These are phyloP conservation scores for Mucor indicus DNA, from an alignment of 371 early-diverging fungal species.

Conservation along the genomic window DNA sequence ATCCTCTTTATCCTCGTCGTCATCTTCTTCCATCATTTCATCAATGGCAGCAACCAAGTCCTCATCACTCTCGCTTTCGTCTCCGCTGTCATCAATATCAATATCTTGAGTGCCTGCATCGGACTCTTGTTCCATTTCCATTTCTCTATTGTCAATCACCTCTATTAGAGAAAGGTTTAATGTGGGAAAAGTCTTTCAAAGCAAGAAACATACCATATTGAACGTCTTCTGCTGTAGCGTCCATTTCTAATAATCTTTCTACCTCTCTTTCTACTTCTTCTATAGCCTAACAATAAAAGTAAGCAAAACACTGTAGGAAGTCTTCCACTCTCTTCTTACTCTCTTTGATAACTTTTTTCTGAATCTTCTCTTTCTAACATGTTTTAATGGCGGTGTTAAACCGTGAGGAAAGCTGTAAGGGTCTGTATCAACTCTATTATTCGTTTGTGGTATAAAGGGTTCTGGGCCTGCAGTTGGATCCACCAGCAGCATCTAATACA, in stretches of 20 bases:
- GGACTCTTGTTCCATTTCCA: slow-evolving; percentile 41
- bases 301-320: neutral
- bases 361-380: slow-evolving; percentile 86
- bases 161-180: slow-evolving; percentile 11
- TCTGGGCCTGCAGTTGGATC: slow-evolving; percentile 39
- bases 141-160: slow-evolving; percentile 45
- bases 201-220: slow-evolving; percentile 45
- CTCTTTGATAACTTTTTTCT: slow-evolving; percentile 84
- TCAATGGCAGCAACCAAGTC: slow-evolving; percentile 49
- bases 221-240: slow-evolving; percentile 79
- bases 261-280: slow-evolving; percentile 92
- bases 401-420: slow-evolving; percentile 82
- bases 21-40: slow-evolving; percentile 45
- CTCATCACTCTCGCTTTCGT: slow-evolving; percentile 49
- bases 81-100: slow-evolving; percentile 43
- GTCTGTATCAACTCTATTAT: slow-evolving; percentile 32
- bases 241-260: slow-evolving; percentile 79
- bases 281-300: slow-evolving; percentile 58
- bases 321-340: slow-evolving; percentile 45
- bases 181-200: neutral
- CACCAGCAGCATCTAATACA: slow-evolving; percentile 57
- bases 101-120: slow-evolving; percentile 48
- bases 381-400: slow-evolving; percentile 86
- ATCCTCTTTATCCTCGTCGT: slow-evolving; percentile 43
- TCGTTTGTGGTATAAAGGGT: slow-evolving; percentile 23